Base-by-base conservation (phyloP, 1,284 basidiomycete genomes). In the Malassezia psittaci region DNA sequence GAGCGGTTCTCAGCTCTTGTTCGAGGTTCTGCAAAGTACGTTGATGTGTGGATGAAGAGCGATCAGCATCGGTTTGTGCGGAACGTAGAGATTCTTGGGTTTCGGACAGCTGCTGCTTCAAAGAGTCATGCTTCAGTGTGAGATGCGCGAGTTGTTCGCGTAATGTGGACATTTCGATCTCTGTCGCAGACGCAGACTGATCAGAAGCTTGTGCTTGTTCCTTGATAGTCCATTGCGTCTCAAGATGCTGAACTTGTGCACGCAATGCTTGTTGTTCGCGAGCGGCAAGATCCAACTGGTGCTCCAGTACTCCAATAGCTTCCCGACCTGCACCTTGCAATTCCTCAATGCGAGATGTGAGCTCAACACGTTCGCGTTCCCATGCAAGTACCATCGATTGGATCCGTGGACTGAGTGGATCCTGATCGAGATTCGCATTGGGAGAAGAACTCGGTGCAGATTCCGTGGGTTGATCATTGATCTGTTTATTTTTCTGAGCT, bases 111-210 rank as follows among this genome's bases (percentile, higher is more conserved):
- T 84, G 79, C 67, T 94, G 91, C 69, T 96, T 90, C 61, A 91
- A 79, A 33, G 78, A 78, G 2, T 80, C 76, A 41, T 90, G 81
- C 74, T 86, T 86, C 71, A 81, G 82, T 69, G 88, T 85, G 33
- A 93, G 79, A 74, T 96, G 88, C 51, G 83, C 81, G 24, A 89
- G 80, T 72, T 96, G 90, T 39, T 91, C 90, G 16, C 82, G 83
- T 32, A 94, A 81, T 21, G 83, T 85, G 75, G 96, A 90, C 68
- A 93, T 93, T 76, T 96, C 90, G 67, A 96, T 96, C 68, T 90
- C 83, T 1, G 84, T 82, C 0, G 54, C 89, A 82, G 2, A 82
- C 81, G 11, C 79, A 72, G 8, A 80, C 24, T 3, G 7, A 29
- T 29, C 24, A 7, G 24, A 29, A 77, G 48, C 79, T 78, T 10